Percentiles rank a stretch among this genome's conserved stretches.
phyloP scores from a whole-genome alignment of 352 stramenopile species.

The Globisporangium cylindrosporum region DNA sequence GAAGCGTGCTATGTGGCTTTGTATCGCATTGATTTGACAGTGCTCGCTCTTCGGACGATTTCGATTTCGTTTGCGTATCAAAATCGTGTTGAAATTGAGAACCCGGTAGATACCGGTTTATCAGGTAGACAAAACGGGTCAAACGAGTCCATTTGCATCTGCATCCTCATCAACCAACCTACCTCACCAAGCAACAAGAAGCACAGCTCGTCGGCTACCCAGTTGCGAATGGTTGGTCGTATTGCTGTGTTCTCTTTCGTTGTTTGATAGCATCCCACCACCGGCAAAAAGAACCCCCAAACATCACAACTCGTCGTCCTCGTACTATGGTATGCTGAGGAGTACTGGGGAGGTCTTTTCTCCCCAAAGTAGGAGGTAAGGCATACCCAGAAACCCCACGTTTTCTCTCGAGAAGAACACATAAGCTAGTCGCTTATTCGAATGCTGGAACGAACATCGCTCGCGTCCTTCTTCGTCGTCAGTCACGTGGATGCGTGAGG shows the following conservation, averaged over 20 bases:
- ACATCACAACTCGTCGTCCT: not conserved
- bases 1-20: not conserved
- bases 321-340: not conserved
- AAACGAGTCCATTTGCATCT: not conserved
- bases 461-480: not conserved
- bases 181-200: not conserved
- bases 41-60: not conserved
- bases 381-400: not conserved
- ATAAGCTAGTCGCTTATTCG: not conserved
- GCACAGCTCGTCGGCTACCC: not conserved
- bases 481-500: not conserved
- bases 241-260: not conserved
- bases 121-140: slow-evolving; percentile 2
- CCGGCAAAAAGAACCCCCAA: not conserved
- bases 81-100: slow-evolving; percentile 1
- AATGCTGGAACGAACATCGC: not conserved
- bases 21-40: not conserved
- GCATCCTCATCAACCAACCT: not conserved
- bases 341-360: not conserved
- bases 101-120: not conserved
- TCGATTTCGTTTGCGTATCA: not conserved
- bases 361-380: not conserved
- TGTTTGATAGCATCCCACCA: not conserved
- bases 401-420: not conserved
- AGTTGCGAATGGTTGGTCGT: not conserved